Conservation (phyloP, 345 rosid species). For the Toxicodendron radicans region DNA sequence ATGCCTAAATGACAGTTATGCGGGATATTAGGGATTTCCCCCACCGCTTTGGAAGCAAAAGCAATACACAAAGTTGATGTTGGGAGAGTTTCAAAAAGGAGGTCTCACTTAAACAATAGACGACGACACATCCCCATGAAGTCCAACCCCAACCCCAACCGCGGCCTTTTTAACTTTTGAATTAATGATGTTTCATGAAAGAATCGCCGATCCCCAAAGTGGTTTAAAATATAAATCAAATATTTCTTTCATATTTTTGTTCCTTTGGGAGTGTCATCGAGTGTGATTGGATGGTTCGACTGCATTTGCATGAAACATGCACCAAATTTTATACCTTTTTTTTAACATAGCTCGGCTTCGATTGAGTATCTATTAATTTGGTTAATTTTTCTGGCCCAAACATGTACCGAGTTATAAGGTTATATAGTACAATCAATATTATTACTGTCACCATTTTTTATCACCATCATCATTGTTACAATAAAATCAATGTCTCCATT, state of each 20-base stretch:
- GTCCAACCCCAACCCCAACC: too few species aligned
- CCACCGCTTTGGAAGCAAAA: constrained; percentile 23
- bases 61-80: constrained; percentile 20
- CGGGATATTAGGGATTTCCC: constrained; percentile 30
- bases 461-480: too few species aligned
- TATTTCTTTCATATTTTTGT: too few species aligned
- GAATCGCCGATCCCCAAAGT: background rate
- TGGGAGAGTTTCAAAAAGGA: constrained; percentile 18
- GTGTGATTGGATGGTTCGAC: background rate
- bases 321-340: background rate
- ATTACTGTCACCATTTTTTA: too few species aligned
- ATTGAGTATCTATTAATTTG: background rate
- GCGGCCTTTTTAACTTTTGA: background rate
- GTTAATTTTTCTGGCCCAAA: too few species aligned
- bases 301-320: background rate
- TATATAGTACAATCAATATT: too few species aligned
- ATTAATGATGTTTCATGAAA: constrained; percentile 3
- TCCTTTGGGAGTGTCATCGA: background rate
- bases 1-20: background rate
- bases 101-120: background rate
- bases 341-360: background rate
- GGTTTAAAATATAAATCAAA: too few species aligned
- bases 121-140: constrained; percentile 9
- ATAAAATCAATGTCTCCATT: too few species aligned
- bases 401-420: too few species aligned